phyloP scores from a whole-genome alignment of 1,284 basidiomycete species.

The Ceratorhiza oryzae-sativae region DNA sequence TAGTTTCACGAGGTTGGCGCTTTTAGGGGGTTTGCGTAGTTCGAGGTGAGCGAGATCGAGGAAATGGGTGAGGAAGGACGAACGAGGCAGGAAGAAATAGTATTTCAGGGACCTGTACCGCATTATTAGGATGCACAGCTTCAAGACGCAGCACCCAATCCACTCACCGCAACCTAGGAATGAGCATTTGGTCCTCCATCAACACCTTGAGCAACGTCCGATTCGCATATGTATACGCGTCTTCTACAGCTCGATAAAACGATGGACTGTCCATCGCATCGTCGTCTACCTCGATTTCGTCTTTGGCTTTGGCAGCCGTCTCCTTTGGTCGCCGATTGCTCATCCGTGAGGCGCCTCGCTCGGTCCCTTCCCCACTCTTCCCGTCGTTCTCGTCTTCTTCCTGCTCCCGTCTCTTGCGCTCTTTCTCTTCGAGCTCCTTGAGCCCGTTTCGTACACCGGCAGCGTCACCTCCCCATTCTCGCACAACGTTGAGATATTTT shows the following conservation, averaged over 20 bases:
- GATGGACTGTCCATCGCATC: conserved; percentile 54
- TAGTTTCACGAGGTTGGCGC: no score
- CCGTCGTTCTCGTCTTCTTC: conserved; percentile 55
- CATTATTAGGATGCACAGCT: no score
- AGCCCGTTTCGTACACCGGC: conserved; percentile 41
- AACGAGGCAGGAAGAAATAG: no score
- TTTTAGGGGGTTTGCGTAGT: no score
- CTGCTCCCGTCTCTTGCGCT: conserved; percentile 40
- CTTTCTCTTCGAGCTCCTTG: conserved; percentile 29
- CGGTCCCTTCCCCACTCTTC: conserved; percentile 44
- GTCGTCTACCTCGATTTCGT: conserved; percentile 39
- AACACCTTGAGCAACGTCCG: conserved; percentile 84
- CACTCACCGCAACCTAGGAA: conserved; percentile 85
- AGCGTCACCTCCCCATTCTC: conserved; percentile 86
- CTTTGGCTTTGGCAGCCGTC: conserved; percentile 49
- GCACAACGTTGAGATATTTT: conserved; percentile 95
- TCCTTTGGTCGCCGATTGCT: conserved; percentile 45
- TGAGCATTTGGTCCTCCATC: conserved; percentile 84
- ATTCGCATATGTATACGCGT: conserved; percentile 92
- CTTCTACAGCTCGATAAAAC: conserved; percentile 87
- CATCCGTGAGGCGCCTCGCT: conserved; percentile 17
- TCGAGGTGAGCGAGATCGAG: no score
- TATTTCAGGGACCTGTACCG: no score
- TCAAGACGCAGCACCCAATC: no score
- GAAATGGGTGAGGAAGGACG: no score